Percentiles rank a stretch among this genome's conserved stretches.
phyloP scores from a whole-genome alignment of 2,329 filamentous ascomycete genomes.

The Colletotrichum gloeosporioides region DNA sequence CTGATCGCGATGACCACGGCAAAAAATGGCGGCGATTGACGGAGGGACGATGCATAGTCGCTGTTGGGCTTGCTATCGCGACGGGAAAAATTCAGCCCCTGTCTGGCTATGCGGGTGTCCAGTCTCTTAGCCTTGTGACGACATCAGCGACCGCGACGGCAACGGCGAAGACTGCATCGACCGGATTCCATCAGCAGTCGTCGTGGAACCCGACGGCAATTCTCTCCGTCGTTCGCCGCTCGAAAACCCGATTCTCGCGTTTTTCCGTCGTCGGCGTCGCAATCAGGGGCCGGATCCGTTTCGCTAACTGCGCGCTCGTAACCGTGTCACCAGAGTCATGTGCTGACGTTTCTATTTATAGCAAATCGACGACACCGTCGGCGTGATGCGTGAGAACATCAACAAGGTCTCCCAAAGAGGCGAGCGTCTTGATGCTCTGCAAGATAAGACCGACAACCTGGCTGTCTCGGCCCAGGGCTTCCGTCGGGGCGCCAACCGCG shows the following conservation, averaged over 20 bases:
- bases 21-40: background rate
- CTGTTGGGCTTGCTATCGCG: background rate
- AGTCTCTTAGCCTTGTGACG: background rate
- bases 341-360: constrained; percentile 43
- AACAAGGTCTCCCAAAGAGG: constrained; percentile 95
- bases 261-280: background rate
- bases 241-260: background rate
- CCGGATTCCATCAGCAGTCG: background rate
- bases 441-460: constrained; percentile 95
- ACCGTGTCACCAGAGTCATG: constrained; percentile 5
- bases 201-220: background rate
- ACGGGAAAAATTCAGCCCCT: background rate
- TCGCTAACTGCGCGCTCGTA: background rate
- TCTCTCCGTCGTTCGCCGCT: background rate
- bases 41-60: background rate
- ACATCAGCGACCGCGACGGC: background rate
- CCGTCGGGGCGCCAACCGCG: constrained; percentile 93
- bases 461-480: constrained; percentile 93
- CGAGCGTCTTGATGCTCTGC: constrained; percentile 83
- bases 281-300: constrained; percentile 6
- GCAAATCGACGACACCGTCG: constrained; percentile 98
- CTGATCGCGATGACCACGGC: background rate
- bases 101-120: background rate
- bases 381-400: constrained; percentile 97
- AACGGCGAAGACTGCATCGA: background rate